phyloP scores from a whole-genome alignment of 805 yeast genomes.

The Ogataea pini region DNA sequence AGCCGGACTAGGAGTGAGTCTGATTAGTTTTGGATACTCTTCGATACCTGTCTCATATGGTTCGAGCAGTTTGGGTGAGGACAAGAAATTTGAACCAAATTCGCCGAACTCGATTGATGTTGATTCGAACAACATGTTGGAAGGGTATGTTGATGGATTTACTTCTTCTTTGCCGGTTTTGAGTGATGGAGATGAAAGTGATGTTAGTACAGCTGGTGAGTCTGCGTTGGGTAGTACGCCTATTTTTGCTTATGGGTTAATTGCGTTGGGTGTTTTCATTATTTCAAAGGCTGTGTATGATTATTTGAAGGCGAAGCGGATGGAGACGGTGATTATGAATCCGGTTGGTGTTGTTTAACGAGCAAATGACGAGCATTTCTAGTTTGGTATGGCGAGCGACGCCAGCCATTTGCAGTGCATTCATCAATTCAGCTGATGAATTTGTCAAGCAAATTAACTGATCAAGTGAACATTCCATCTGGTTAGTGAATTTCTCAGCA shows the following conservation, averaged over 20 bases:
- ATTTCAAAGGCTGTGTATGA: slow-evolving; percentile 68
- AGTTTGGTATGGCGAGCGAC: background rate
- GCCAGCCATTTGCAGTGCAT: background rate
- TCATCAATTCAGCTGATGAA: no score
- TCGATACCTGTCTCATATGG: slow-evolving; percentile 47
- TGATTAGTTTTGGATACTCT: slow-evolving; percentile 67
- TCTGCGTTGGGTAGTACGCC: slow-evolving; percentile 40
- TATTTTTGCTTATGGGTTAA: slow-evolving; percentile 59
- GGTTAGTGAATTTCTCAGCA: no score
- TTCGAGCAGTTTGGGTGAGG: slow-evolving; percentile 22
- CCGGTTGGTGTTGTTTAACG: slow-evolving; percentile 12
- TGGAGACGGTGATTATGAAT: slow-evolving; percentile 58
- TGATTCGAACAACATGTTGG: slow-evolving; percentile 21
- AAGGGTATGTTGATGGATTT: slow-evolving; percentile 31
- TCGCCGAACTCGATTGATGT: slow-evolving; percentile 62
- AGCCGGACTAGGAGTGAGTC: slow-evolving; percentile 85
- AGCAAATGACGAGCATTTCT: background rate
- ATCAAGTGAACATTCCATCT: no score
- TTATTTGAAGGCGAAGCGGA: slow-evolving; percentile 71
- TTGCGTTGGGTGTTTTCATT: slow-evolving; percentile 68
- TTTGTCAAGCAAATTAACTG: no score
- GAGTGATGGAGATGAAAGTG: slow-evolving; percentile 6
- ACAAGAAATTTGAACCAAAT: slow-evolving; percentile 49
- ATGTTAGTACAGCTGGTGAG: background rate
- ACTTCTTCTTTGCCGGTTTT: slow-evolving; percentile 25